These are phyloP conservation scores for Cymbopogon flexuosus DNA, from an alignment of 202 grass and related monocot species.

Conservation along the genomic window DNA sequence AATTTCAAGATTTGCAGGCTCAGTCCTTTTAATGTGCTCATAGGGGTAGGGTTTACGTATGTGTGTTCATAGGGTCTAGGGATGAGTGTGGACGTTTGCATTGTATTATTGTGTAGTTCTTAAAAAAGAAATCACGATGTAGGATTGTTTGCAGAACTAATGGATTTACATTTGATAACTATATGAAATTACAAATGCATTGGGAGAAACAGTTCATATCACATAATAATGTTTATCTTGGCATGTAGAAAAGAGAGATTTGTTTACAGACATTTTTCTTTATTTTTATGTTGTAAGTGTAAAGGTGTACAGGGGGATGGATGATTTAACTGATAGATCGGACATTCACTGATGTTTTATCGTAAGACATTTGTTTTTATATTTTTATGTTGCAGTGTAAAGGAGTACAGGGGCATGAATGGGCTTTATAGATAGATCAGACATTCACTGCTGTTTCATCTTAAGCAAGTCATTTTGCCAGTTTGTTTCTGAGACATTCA, in stretches of 20 bases:
- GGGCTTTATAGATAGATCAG: neutral
- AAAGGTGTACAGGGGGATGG: neutral
- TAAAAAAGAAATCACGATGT: neutral
- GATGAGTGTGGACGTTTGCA: too few relatives aligned
- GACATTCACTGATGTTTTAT: neutral
- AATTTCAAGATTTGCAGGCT: too few relatives aligned
- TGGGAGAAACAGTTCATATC: neutral
- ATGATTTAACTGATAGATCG: neutral
- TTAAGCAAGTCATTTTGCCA: slow-evolving; percentile 10
- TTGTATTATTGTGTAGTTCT: too few relatives aligned
- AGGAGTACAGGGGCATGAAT: slow-evolving; percentile 2
- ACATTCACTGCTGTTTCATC: neutral
- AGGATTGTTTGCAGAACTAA: slow-evolving; percentile 7
- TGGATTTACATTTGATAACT: neutral
- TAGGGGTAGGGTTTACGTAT: too few relatives aligned
- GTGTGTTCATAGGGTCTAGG: too few relatives aligned
- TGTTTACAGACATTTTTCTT: neutral
- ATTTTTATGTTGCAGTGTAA: neutral
- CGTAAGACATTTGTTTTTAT: slow-evolving; percentile 2
- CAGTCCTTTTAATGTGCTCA: too few relatives aligned
- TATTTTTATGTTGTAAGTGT: neutral
- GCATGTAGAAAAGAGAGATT: neutral
- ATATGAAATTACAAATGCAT: neutral
- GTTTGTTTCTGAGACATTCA: neutral
- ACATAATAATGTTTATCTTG: slow-evolving; percentile 2